These are phyloP conservation scores for Jaltomata sinuosa DNA, from an alignment of 257 asterid species.

Conservation along the genomic window DNA sequence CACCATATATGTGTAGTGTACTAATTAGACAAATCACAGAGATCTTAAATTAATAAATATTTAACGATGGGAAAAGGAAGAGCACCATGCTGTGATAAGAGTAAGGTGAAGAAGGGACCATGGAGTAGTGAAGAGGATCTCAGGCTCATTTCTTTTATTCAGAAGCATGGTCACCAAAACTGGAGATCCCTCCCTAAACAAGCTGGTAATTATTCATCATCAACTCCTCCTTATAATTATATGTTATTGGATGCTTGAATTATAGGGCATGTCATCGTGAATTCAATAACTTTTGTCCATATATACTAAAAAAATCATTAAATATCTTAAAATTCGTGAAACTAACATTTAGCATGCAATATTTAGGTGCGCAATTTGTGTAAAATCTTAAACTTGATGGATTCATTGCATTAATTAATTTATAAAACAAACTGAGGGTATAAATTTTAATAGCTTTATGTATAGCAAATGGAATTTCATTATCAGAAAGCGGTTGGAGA, in stretches of 20 bases:
- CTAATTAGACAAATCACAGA: not conserved
- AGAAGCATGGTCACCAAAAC: conserved; percentile 44
- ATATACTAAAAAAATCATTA: no score
- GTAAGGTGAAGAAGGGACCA: conserved; percentile 54
- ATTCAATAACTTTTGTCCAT: no score
- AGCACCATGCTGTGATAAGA: conserved; percentile 70
- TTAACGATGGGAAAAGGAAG: conserved; percentile 41
- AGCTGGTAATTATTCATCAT: conserved; percentile 25
- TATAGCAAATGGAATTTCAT: not conserved
- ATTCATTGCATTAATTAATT: not conserved
- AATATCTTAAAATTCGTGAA: not conserved
- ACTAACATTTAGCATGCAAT: not conserved
- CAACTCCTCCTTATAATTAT: no score
- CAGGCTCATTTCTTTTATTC: conserved; percentile 39
- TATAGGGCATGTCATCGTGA: no score
- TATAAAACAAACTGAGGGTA: not conserved
- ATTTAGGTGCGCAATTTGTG: not conserved
- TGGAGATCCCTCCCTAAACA: conserved; percentile 77
- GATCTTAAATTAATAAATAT: not conserved
- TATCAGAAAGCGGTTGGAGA: not conserved
- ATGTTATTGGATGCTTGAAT: not conserved
- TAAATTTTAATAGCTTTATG: not conserved
- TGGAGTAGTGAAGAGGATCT: conserved; percentile 70
- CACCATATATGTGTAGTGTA: not conserved
- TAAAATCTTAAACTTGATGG: not conserved